Base-by-base conservation (phyloP, 345 rosid genomes). In the Heritiera fomes region DNA sequence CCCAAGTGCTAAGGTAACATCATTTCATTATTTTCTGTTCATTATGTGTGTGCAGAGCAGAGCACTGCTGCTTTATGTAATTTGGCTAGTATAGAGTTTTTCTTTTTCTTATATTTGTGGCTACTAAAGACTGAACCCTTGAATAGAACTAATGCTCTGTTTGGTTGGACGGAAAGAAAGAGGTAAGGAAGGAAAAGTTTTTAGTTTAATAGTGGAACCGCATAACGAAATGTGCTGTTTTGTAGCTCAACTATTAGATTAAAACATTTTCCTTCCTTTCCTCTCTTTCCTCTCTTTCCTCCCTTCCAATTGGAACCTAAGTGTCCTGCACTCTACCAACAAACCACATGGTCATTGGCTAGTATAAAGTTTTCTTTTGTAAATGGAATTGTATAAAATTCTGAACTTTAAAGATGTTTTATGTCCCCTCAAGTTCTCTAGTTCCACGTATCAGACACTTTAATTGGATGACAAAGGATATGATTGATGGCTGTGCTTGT, bases 1-100 rank as follows among this genome's bases (percentile, higher is more conserved):
- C 86, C 96, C 93, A 79, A 93, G 94, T 81, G 98, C 99, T 12
- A 93, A 95, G 98, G 99, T 92, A 78, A 55, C 41, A 71, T 56
- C 71, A 73, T 59, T 76, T 71, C 32, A 17, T 69, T 76, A 43
- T 72, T 68, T 47, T 34, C n/a, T 60, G 34, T 65, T 75, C 75
- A 46, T 72, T 55, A 43, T 49, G 46, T 78, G 41, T 45, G n/a
- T 49, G 30, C 56, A n/a, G 46, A 23, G 28, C 38, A 32, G 75
- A 56, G 7, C 8, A 13, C 5, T 30, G 20, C 9, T 41, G 60
- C 53, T 17, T 20, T 55, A 38, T 6, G 34, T 12, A 41, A 55
- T 55, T 65, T 52, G 32, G 18, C 34, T 41, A 60, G 46, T 41
- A 32, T 34, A 68, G 45, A 50, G 7, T 46, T 11, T 68, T 50